Percentiles rank a stretch among this genome's conserved stretches.
Evolutionary conservation across 2,329 filamentous ascomycete species (phyloP).

Genomic region (Corniculantispora saksenae): DNA sequence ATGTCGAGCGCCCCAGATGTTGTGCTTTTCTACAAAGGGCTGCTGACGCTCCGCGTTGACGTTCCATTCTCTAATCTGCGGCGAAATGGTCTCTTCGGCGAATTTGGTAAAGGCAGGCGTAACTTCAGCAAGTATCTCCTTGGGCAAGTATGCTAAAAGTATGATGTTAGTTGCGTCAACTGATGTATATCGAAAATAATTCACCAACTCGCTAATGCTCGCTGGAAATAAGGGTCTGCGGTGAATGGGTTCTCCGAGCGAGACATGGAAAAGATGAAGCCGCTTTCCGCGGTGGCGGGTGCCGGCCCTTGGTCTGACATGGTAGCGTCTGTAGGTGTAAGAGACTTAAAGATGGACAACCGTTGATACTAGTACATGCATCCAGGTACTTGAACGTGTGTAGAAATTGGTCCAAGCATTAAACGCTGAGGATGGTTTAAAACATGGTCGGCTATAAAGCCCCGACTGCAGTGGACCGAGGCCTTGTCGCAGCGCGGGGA

Average conservation of each 20-base stretch:
- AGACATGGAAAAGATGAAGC: conserved; percentile 19
- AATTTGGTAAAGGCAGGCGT: neutral
- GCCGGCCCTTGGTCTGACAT: neutral
- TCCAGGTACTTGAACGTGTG: neutral
- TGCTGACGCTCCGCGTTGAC: conserved; percentile 19
- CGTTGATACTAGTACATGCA: neutral
- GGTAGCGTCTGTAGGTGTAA: neutral
- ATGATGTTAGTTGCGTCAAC: neutral
- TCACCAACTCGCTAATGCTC: conserved; percentile 3
- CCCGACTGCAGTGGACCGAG: no score
- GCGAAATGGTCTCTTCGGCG: conserved; percentile 7
- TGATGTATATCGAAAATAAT: neutral
- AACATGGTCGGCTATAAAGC: no score
- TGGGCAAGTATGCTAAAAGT: conserved; percentile 12
- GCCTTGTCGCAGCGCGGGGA: neutral
- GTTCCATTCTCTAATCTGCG: conserved; percentile 17
- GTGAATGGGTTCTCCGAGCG: conserved; percentile 10
- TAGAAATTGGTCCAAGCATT: no score
- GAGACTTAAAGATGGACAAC: neutral
- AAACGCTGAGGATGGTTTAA: no score
- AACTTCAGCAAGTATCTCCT: neutral
- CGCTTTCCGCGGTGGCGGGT: conserved; percentile 13
- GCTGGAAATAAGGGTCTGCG: conserved; percentile 15
- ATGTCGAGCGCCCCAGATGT: conserved; percentile 19
- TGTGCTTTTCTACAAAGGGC: conserved; percentile 21